Base-by-base conservation (phyloP, 352 stramenopile species). In the Pythium periplocum region DNA sequence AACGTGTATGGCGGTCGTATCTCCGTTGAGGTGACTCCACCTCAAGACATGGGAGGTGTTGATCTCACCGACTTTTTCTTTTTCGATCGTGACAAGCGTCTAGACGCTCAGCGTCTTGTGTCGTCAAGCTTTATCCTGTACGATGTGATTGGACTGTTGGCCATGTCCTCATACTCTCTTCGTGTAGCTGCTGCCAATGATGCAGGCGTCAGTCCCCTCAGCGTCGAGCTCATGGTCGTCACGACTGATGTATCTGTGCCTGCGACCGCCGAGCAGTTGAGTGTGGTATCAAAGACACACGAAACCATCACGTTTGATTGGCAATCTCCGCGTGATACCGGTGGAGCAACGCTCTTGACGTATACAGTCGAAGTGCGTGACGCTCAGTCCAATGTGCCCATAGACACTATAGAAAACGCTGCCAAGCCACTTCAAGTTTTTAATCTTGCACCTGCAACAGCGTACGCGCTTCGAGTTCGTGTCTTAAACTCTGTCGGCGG, bases 31-130 rank as follows among this genome's bases (percentile, higher is more conserved):
- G 32, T 78, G 1, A 35, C 45, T 34, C n/a, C 66, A 1, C 76
- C 76, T 12, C 33, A 50, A 0, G 67, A 87, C 34, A 70, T 69
- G 49, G 76, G 76, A 6, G 76, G 76, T 11, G 66, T 42, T 10
- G 26, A 43, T 0, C 54, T 87, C 32, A 48, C 50, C 2, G 35
- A 42, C 0, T 83, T 72, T 31, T 38, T 32, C 0, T 71, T 84
- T 44, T 73, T 66, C 26, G 42, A 73, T 0, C 61, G 81, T 42
- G 59, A 46, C 17, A 26, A 26, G 17, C 17, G 17, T 26, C 17
- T 26, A 33, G 34, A 2, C 45, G 10, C 12, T 33, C 26, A 51
- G 48, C 8, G 6, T 33, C 30, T 33, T 31, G 8, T 48, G 8
- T 10, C 44, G 7, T 6, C 32, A 34, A 40, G 9, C 5, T 31